phyloP scores from a whole-genome alignment of 2,329 filamentous ascomycete genomes.

The Immersiporthe knoxdaviesiana region DNA sequence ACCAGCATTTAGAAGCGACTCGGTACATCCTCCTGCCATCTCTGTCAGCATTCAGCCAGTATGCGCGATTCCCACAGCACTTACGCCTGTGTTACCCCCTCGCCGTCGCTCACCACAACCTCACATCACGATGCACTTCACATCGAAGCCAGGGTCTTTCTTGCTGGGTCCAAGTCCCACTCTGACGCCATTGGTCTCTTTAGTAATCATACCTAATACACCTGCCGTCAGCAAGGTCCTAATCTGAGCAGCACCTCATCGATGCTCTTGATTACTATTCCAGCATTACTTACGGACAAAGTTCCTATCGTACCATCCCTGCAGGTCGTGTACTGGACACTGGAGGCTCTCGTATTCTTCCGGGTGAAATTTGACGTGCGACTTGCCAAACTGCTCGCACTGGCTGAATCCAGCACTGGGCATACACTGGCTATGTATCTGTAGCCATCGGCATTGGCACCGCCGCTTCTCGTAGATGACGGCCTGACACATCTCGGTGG shows the following conservation, averaged over 20 bases:
- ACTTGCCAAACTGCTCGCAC: conserved; percentile 49
- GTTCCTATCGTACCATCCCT: conserved; percentile 52
- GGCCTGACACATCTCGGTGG: conserved; percentile 47
- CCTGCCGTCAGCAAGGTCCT: background rate
- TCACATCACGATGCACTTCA: conserved; percentile 46
- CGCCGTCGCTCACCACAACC: background rate
- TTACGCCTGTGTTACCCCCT: background rate
- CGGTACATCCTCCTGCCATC: conserved; percentile 2
- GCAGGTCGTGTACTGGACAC: conserved; percentile 48
- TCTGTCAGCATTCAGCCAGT: conserved; percentile 14
- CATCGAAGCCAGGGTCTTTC: conserved; percentile 43
- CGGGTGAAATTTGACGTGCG: conserved; percentile 42
- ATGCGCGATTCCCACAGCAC: conserved; percentile 1
- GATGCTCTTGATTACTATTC: background rate
- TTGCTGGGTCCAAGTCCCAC: conserved; percentile 51
- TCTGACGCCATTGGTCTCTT: conserved; percentile 49
- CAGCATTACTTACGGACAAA: conserved; percentile 38
- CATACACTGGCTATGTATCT: conserved; percentile 50
- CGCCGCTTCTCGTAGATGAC: conserved; percentile 51
- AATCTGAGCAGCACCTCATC: background rate
- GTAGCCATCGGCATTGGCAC: conserved; percentile 58
- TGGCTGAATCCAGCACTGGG: conserved; percentile 55
- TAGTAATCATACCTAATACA: conserved; percentile 44
- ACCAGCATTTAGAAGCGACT: conserved; percentile 3
- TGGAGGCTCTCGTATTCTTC: conserved; percentile 39